These are phyloP conservation scores for Pythium dissimile DNA, from an alignment of 352 stramenopile genomes.

Conservation along the genomic window DNA sequence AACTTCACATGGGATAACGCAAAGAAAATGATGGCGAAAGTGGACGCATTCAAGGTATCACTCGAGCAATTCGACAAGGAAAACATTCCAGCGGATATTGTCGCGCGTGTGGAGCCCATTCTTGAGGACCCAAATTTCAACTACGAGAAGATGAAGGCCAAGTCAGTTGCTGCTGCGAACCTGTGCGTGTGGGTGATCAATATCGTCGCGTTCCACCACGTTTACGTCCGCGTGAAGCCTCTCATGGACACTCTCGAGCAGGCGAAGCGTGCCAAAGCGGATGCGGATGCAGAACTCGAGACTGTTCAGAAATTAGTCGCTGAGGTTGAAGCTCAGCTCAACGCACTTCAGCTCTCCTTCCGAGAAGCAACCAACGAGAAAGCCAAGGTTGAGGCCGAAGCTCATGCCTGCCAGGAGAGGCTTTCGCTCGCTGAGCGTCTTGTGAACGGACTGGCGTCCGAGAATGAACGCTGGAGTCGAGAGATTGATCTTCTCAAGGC, in stretches of 20 bases:
- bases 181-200: slow-evolving; percentile 93
- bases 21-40: slow-evolving; percentile 96
- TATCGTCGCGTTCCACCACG: slow-evolving; percentile 90
- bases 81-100: slow-evolving; percentile 87
- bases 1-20: slow-evolving; percentile 94
- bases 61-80: slow-evolving; percentile 91
- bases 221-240: slow-evolving; percentile 93
- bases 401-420: slow-evolving; percentile 80
- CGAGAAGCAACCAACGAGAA: slow-evolving; percentile 90
- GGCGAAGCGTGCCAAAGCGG: slow-evolving; percentile 62
- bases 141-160: slow-evolving; percentile 93
- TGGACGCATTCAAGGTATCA: slow-evolving; percentile 90
- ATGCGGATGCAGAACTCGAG: slow-evolving; percentile 80
- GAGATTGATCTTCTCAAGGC: slow-evolving; percentile 83
- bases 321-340: slow-evolving; percentile 81
- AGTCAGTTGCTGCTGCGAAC: slow-evolving; percentile 88
- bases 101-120: slow-evolving; percentile 83
- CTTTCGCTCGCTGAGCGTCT: slow-evolving; percentile 86
- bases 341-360: slow-evolving; percentile 74
- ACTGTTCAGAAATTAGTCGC: slow-evolving; percentile 78
- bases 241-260: slow-evolving; percentile 92
- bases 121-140: slow-evolving; percentile 90
- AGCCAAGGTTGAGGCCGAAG: slow-evolving; percentile 86
- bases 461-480: slow-evolving; percentile 87
- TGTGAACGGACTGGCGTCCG: slow-evolving; percentile 83